phyloP scores from a whole-genome alignment of 352 stramenopile genomes.

The Globisporangium echinulatum region DNA sequence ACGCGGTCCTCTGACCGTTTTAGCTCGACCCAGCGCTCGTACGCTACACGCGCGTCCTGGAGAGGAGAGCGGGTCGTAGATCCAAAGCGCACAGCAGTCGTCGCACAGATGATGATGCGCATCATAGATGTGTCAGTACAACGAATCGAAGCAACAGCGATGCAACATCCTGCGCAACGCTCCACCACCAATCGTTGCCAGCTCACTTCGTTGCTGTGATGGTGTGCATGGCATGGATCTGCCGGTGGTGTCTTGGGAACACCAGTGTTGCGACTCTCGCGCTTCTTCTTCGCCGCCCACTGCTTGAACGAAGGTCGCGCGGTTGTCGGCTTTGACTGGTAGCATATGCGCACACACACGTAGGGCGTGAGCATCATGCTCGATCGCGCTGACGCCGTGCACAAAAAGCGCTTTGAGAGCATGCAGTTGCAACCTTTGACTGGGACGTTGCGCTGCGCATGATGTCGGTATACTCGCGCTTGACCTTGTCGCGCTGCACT shows the following conservation, averaged over 20 bases:
- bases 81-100: background rate
- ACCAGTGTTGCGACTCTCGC: background rate
- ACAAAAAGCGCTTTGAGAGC: too few relatives aligned
- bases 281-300: constrained; percentile 11
- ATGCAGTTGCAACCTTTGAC: background rate
- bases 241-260: background rate
- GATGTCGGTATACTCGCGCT: constrained; percentile 5
- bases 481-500: constrained; percentile 6
- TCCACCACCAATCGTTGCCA: too few relatives aligned
- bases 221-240: background rate
- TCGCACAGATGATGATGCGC: background rate
- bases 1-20: constrained; percentile 43
- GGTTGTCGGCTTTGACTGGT: background rate
- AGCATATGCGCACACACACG: background rate
- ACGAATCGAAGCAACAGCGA: too few relatives aligned
- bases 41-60: constrained; percentile 11
- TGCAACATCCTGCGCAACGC: too few relatives aligned
- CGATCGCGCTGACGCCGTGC: too few relatives aligned
- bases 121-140: background rate
- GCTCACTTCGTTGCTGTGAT: constrained; percentile 1
- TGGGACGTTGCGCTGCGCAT: constrained; percentile 1
- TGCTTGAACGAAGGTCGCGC: constrained; percentile 9
- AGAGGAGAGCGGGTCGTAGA: background rate
- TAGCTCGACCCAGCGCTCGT: constrained; percentile 35
- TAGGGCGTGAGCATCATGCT: background rate